Evolutionary conservation across 2,329 filamentous ascomycete genomes (phyloP).

Genomic region (Penicillium polonicum): DNA sequence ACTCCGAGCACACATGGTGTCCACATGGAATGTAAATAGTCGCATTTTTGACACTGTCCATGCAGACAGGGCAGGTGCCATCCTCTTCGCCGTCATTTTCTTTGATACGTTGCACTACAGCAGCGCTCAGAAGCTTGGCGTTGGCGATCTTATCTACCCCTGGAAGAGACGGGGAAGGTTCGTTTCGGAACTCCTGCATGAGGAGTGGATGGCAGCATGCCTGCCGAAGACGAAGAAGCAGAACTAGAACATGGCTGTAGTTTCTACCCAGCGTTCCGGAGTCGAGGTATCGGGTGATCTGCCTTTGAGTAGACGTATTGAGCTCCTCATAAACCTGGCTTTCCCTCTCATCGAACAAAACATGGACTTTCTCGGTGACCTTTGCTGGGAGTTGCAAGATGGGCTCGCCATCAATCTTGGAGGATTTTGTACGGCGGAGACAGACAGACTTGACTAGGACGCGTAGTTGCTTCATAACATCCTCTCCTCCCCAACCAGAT

Average conservation of each 20-base stretch:
- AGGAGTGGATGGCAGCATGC: slow-evolving; percentile 75
- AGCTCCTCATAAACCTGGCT: slow-evolving; percentile 63
- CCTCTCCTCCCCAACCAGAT: slow-evolving; percentile 32
- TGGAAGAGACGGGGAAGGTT: slow-evolving; percentile 46
- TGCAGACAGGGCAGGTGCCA: slow-evolving; percentile 69
- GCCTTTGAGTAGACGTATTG: slow-evolving; percentile 64
- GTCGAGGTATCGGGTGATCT: slow-evolving; percentile 75
- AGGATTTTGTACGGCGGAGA: slow-evolving; percentile 77
- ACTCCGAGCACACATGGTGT: slow-evolving; percentile 75
- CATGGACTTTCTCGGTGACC: slow-evolving; percentile 59
- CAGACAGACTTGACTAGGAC: slow-evolving; percentile 76
- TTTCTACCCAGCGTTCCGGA: slow-evolving; percentile 66
- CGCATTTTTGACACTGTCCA: slow-evolving; percentile 71
- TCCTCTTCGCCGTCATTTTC: slow-evolving; percentile 61
- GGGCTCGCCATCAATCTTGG: slow-evolving; percentile 74
- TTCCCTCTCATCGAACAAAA: slow-evolving; percentile 67
- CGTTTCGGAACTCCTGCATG: slow-evolving; percentile 64
- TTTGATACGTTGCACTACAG: slow-evolving; percentile 67
- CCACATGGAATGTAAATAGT: slow-evolving; percentile 80
- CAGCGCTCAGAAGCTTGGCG: slow-evolving; percentile 58
- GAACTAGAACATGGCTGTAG: slow-evolving; percentile 77
- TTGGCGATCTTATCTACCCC: slow-evolving; percentile 60
- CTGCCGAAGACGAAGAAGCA: slow-evolving; percentile 77
- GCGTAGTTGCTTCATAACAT: slow-evolving; percentile 69
- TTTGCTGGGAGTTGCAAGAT: slow-evolving; percentile 69